phyloP scores from a whole-genome alignment of 225 moss, liverwort and hornwort species.

The Straminergon stramineum region DNA sequence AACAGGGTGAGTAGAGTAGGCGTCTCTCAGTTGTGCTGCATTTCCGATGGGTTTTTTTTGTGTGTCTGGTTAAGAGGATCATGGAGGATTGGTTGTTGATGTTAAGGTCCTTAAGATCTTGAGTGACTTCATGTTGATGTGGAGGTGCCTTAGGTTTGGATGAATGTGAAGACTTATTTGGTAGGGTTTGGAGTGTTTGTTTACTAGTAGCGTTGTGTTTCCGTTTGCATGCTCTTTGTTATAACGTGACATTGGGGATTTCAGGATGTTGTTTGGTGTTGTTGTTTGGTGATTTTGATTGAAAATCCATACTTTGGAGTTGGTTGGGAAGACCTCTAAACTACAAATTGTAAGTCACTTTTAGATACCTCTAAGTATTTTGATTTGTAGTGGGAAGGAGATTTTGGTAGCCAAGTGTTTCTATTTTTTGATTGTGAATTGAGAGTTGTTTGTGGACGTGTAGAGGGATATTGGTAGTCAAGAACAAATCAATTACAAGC shows the following conservation, averaged over 20 bases:
- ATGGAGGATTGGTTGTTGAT: background rate
- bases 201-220: background rate
- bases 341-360: no score
- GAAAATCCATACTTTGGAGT: fast-evolving
- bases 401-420: background rate
- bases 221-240: background rate
- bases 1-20: background rate
- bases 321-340: no score
- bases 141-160: no score
- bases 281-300: no score
- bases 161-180: fast-evolving
- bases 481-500: background rate
- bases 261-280: no score
- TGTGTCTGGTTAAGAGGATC: background rate
- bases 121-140: no score
- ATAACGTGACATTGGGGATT: background rate
- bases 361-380: no score
- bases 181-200: no score
- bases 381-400: no score
- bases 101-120: background rate
- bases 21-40: background rate
- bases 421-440: fast-evolving
- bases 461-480: background rate
- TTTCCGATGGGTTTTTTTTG: background rate
- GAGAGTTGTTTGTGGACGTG: background rate